A percentile compares a stretch with the other conserved stretches of the same genome.
Conservation (phyloP, 345 rosid genomes). For the Populus simonii region DNA sequence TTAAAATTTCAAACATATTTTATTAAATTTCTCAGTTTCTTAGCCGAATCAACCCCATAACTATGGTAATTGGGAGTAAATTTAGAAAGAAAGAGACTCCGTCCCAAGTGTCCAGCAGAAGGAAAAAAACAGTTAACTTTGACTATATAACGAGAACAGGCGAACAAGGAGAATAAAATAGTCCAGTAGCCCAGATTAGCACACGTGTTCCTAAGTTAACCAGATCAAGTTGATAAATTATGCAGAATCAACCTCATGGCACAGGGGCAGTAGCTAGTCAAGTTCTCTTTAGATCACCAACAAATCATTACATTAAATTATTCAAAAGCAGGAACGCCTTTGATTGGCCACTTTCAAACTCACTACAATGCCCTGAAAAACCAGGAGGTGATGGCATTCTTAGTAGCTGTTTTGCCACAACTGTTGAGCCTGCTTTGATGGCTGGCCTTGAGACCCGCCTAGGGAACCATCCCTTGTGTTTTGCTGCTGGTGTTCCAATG, state of each 20-base stretch:
- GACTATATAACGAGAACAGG: constrained; percentile 13
- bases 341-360: constrained; percentile 42
- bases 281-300: constrained; percentile 27
- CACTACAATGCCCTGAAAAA: constrained; percentile 53
- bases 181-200: constrained; percentile 52
- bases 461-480: constrained; percentile 70
- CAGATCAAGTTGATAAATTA: constrained; percentile 26
- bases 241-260: constrained; percentile 50
- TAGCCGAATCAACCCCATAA: no score
- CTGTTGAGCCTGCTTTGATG: constrained; percentile 83
- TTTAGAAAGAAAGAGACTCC: not conserved
- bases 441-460: constrained; percentile 68
- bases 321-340: constrained; percentile 23
- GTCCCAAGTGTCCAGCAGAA: not conserved
- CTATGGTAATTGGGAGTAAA: not conserved
- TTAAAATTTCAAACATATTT: no score
- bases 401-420: constrained; percentile 94
- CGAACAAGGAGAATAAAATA: not conserved
- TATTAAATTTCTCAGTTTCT: no score
- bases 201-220: constrained; percentile 53
- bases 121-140: not conserved
- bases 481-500: constrained; percentile 88
- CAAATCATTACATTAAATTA: constrained; percentile 14
- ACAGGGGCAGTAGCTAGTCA: constrained; percentile 47
- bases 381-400: constrained; percentile 35